phyloP scores from a whole-genome alignment of 108 stramenopile species.

The Skeletonema marinoi region DNA sequence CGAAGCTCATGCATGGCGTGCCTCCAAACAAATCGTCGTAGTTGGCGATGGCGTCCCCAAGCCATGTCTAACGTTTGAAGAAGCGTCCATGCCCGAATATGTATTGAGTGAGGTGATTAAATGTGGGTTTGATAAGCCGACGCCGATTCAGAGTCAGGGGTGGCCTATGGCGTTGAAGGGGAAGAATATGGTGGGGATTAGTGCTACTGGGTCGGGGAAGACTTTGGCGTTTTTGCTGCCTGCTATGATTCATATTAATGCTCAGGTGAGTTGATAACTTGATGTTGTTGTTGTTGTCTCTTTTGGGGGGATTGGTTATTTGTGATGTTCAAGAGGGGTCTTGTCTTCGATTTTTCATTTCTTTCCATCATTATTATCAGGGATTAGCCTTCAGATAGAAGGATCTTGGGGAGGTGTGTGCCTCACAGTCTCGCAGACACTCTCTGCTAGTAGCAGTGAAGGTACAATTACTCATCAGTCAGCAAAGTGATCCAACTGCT shows the following conservation, averaged over 20 bases:
- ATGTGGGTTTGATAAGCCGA: constrained; percentile 95
- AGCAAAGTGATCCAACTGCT: not conserved
- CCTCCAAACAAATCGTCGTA: constrained; percentile 85
- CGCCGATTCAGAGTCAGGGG: constrained; percentile 98
- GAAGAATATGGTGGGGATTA: constrained; percentile 96
- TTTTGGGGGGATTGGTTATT: not conserved
- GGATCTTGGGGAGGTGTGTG: not conserved
- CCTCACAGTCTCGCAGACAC: not conserved
- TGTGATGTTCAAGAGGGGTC: constrained; percentile 5
- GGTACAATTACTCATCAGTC: not conserved
- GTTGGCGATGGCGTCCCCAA: constrained; percentile 92
- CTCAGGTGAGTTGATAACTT: constrained; percentile 82
- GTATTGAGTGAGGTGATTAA: constrained; percentile 93
- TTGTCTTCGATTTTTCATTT: constrained; percentile 1
- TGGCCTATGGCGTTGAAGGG: constrained; percentile 99
- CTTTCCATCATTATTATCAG: not conserved
- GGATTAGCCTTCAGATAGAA: not conserved
- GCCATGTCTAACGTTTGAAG: constrained; percentile 94
- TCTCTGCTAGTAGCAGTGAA: not conserved
- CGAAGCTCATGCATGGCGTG: constrained; percentile 90
- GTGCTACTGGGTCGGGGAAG: constrained; percentile 96
- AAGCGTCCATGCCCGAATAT: constrained; percentile 97
- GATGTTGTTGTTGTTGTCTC: not conserved
- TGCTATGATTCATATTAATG: constrained; percentile 99
- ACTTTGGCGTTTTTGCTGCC: constrained; percentile 98